Evolutionary conservation across 257 asterid genomes (phyloP).

Genomic region (Apocynum venetum): DNA sequence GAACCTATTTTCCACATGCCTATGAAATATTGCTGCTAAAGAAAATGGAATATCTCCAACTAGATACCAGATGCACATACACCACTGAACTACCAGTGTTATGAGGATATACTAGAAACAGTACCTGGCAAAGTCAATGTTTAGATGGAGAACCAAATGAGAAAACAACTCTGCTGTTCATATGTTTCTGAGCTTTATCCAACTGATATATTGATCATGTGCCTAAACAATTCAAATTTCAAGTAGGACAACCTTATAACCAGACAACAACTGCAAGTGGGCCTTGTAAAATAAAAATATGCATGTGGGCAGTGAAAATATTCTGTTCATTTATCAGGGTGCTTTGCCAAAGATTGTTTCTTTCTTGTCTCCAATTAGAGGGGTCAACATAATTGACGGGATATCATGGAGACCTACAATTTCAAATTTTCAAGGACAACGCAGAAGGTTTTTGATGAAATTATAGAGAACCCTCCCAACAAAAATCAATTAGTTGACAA

Average conservation of each 20-base stretch:
- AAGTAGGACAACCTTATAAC: background rate
- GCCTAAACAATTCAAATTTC: background rate
- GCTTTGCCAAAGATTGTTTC: background rate
- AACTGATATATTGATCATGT: background rate
- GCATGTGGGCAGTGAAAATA: background rate
- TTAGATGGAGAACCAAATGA: background rate
- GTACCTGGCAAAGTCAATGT: background rate
- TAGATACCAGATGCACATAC: background rate
- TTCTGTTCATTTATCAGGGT: background rate
- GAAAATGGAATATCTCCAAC: background rate
- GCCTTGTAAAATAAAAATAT: background rate
- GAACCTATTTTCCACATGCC: slow-evolving; percentile 1
- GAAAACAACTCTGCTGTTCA: background rate
- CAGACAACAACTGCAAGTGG: background rate
- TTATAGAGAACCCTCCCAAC: background rate
- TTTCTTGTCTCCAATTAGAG: background rate
- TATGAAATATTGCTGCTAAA: background rate
- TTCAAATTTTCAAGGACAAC: background rate
- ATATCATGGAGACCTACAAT: background rate
- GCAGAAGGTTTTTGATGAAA: background rate
- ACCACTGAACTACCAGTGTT: background rate
- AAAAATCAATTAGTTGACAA: background rate
- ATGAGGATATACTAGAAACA: background rate
- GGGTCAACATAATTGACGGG: background rate
- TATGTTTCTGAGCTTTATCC: background rate